Evolutionary conservation across 2,329 filamentous ascomycete genomes (phyloP).

Genomic region (Talaromyces sp.): DNA sequence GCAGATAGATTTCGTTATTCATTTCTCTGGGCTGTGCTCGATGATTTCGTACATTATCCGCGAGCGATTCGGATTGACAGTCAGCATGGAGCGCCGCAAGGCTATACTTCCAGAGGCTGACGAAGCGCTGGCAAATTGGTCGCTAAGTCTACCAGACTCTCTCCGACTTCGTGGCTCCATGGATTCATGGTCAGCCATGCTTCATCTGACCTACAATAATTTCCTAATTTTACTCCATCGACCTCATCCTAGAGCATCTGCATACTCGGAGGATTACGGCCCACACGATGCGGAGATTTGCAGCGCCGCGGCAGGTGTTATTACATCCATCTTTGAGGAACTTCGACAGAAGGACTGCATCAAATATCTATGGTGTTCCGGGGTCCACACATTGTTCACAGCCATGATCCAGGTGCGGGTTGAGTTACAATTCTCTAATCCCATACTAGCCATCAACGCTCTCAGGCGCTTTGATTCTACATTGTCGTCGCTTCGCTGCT

Average conservation of each 20-base stretch:
- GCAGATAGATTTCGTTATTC: constrained; percentile 44
- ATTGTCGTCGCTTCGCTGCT: constrained; percentile 39
- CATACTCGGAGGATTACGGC: constrained; percentile 44
- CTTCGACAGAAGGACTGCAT: constrained; percentile 40
- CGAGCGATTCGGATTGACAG: constrained; percentile 40
- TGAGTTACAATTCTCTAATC: constrained; percentile 45
- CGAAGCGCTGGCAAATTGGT: constrained; percentile 42
- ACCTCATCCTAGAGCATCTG: constrained; percentile 42
- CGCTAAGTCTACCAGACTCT: constrained; percentile 39
- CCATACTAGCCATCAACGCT: constrained; percentile 44
- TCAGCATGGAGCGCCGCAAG: constrained; percentile 40
- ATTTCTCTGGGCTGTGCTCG: constrained; percentile 50
- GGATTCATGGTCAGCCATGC: constrained; percentile 44
- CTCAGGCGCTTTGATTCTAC: constrained; percentile 44
- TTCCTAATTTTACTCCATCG: constrained; percentile 46
- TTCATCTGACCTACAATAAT: constrained; percentile 46
- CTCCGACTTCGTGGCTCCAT: constrained; percentile 40
- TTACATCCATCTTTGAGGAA: constrained; percentile 45
- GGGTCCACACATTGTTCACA: constrained; percentile 44
- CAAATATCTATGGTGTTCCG: constrained; percentile 44
- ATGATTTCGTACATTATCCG: constrained; percentile 48
- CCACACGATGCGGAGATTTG: constrained; percentile 46
- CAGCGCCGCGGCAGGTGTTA: constrained; percentile 43
- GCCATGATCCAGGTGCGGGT: constrained; percentile 48
- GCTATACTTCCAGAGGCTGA: constrained; percentile 41